These are phyloP conservation scores for Coemansia sp. DNA, from an alignment of 192 early-diverging fungal species.

Conservation along the genomic window DNA sequence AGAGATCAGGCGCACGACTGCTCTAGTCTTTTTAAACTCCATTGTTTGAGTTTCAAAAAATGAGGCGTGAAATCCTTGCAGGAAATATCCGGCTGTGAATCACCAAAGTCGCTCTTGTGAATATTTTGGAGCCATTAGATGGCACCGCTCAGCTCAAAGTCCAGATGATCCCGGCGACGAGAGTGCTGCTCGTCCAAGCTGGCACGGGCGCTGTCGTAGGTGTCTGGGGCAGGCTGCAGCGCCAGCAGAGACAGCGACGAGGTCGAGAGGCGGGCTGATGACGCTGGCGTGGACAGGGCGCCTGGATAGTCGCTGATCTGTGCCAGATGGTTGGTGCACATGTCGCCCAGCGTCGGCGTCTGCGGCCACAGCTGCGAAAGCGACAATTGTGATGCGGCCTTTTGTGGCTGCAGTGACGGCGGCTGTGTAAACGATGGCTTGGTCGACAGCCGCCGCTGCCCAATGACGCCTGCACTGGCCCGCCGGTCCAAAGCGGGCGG, in stretches of 20 bases:
- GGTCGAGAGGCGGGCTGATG: conserved; percentile 41
- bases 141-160: conserved; percentile 10
- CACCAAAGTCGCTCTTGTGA: background rate
- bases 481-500: conserved; percentile 36
- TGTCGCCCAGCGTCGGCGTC: conserved; percentile 11
- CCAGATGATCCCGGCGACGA: conserved; percentile 1
- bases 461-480: conserved; percentile 52
- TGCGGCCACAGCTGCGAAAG: conserved; percentile 44
- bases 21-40: too few species aligned
- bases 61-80: background rate
- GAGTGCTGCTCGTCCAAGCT: conserved; percentile 15
- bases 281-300: conserved; percentile 42
- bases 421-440: conserved; percentile 44
- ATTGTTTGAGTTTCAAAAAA: too few species aligned
- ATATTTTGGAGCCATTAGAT: background rate
- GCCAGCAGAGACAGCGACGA: conserved; percentile 45
- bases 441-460: conserved; percentile 48
- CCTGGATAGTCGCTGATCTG: conserved; percentile 26
- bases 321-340: background rate
- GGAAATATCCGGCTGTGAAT: conserved; percentile 1
- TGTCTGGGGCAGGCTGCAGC: conserved; percentile 7
- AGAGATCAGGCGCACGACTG: too few species aligned
- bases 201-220: conserved; percentile 3
- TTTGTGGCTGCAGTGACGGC: conserved; percentile 20
- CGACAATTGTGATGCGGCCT: conserved; percentile 43